Evolutionary conservation across 2,329 filamentous ascomycete species (phyloP).

Genomic region (Ustulina deusta): DNA sequence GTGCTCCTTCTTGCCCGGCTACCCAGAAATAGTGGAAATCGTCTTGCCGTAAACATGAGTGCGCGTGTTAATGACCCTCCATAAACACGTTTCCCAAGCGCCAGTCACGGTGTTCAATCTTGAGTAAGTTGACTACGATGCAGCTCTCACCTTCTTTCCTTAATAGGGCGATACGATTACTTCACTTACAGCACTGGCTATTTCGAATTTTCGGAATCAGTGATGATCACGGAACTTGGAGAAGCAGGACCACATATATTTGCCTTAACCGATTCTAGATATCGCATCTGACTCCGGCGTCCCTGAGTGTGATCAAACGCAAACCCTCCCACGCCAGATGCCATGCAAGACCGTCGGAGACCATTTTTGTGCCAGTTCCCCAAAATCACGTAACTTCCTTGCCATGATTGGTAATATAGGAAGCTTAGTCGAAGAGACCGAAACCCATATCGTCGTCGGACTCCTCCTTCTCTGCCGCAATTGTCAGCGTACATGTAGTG

Average conservation of each 20-base stretch:
- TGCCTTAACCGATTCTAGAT: constrained; percentile 44
- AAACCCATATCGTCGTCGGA: constrained; percentile 83
- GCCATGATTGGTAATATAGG: constrained; percentile 40
- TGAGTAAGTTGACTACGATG: background rate
- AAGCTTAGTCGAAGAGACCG: constrained; percentile 79
- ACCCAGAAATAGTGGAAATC: too few species aligned
- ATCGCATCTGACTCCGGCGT: constrained; percentile 37
- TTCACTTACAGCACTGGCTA: background rate
- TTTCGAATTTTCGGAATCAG: background rate
- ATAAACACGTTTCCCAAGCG: background rate
- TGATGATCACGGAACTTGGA: constrained; percentile 25
- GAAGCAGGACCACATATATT: constrained; percentile 47
- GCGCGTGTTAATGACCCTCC: too few species aligned
- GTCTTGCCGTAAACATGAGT: too few species aligned
- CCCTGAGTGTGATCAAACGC: constrained; percentile 42
- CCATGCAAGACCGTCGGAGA: constrained; percentile 47
- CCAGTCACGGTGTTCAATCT: too few species aligned
- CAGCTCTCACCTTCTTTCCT: background rate
- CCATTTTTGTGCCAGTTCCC: constrained; percentile 47
- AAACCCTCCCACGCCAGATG: constrained; percentile 49
- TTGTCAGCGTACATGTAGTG: constrained; percentile 24
- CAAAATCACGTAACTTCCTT: constrained; percentile 46
- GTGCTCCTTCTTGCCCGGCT: too few species aligned
- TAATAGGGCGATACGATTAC: background rate
- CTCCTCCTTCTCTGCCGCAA: constrained; percentile 69